phyloP scores from a whole-genome alignment of 345 rosid genomes.

The Eucalyptus cloeziana region DNA sequence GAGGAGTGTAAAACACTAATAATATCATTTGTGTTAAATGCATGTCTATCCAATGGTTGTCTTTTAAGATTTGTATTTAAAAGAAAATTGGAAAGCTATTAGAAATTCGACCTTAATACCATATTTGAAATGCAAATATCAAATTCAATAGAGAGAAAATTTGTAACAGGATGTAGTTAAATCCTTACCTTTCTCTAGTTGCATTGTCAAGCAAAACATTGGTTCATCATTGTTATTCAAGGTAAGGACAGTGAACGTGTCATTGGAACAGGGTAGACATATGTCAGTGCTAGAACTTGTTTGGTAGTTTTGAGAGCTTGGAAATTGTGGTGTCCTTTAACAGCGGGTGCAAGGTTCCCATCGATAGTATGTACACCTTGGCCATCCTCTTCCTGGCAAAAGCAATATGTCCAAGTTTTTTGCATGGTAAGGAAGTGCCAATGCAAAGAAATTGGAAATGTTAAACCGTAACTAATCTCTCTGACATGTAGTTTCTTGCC shows the following conservation, averaged over 20 bases:
- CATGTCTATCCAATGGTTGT: background rate
- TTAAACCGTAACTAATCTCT: background rate
- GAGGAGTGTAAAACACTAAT: background rate
- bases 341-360: background rate
- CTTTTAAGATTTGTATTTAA: background rate
- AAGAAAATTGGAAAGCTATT: background rate
- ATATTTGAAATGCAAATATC: background rate
- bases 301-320: background rate
- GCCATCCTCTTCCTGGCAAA: background rate
- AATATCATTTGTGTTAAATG: background rate
- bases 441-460: background rate
- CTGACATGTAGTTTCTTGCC: background rate
- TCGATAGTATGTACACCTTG: background rate
- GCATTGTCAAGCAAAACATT: background rate
- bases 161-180: background rate
- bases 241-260: background rate
- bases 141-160: background rate
- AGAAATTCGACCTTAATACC: background rate
- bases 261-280: background rate
- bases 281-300: background rate
- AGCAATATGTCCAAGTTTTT: background rate
- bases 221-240: background rate
- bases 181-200: background rate
- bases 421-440: background rate
- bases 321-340: background rate